Evolutionary conservation across 345 rosid genomes (phyloP).

Genomic region (Kernera saxatilis): DNA sequence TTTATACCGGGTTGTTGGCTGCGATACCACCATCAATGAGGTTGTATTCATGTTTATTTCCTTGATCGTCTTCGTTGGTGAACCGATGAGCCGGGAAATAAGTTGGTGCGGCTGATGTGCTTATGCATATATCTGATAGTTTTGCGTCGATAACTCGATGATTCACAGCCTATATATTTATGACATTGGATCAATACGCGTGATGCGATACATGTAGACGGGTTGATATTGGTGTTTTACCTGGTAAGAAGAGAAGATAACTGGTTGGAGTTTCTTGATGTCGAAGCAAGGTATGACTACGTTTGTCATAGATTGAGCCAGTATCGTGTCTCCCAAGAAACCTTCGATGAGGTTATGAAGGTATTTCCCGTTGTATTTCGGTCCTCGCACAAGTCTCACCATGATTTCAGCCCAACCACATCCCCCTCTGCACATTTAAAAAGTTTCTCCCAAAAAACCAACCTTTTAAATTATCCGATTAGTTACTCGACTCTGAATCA

Average conservation of each 20-base stretch:
- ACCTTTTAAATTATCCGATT: background rate
- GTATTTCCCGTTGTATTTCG: slow-evolving; percentile 63
- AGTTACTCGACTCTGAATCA: background rate
- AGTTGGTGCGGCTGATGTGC: slow-evolving; percentile 81
- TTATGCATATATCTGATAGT: slow-evolving; percentile 59
- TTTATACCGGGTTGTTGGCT: slow-evolving; percentile 62
- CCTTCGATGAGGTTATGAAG: slow-evolving; percentile 32
- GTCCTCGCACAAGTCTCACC: slow-evolving; percentile 44
- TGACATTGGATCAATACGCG: background rate
- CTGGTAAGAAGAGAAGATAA: slow-evolving; percentile 56
- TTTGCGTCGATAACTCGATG: slow-evolving; percentile 38
- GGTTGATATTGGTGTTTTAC: slow-evolving; percentile 22
- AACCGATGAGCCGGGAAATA: slow-evolving; percentile 55
- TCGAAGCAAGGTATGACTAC: slow-evolving; percentile 71
- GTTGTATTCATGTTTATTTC: slow-evolving; percentile 42
- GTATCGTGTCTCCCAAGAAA: slow-evolving; percentile 34
- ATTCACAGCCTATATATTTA: slow-evolving; percentile 25
- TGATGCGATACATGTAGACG: background rate
- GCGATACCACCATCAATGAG: slow-evolving; percentile 75
- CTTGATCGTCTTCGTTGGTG: slow-evolving; percentile 37
- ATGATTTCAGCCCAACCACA: slow-evolving; percentile 22
- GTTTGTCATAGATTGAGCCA: slow-evolving; percentile 53
- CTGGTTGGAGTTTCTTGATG: slow-evolving; percentile 66
- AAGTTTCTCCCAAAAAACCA: background rate
- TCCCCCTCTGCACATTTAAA: slow-evolving; percentile 28